A percentile compares a stretch with the other conserved stretches of the same genome.
These are phyloP conservation scores for Chaetothyriales sp. DNA, from an alignment of 2,329 filamentous ascomycete species.

Conservation along the genomic window DNA sequence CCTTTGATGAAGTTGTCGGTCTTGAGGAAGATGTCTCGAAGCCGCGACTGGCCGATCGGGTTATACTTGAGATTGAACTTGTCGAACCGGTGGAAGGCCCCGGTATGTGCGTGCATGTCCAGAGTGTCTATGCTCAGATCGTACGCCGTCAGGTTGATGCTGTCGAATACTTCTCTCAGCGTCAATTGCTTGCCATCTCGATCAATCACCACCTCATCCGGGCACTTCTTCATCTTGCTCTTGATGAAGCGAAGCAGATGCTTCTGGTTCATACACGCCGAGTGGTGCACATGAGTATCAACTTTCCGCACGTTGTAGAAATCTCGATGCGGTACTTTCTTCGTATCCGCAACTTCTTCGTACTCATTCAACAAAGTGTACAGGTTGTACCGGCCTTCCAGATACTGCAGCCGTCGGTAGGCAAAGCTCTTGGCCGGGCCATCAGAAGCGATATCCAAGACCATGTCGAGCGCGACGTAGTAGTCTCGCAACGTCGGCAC, in stretches of 20 bases:
- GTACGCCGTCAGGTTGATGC: constrained; percentile 92
- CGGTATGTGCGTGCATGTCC: constrained; percentile 97
- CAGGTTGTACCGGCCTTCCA: constrained; percentile 94
- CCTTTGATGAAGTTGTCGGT: constrained; percentile 97
- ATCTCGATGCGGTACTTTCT: constrained; percentile 91
- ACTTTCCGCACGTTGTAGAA: constrained; percentile 99
- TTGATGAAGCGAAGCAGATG: constrained; percentile 97
- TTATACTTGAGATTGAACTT: constrained; percentile 99
- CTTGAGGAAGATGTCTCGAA: constrained; percentile 96
- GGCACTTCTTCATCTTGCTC: constrained; percentile 98
- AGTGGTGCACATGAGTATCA: constrained; percentile 97
- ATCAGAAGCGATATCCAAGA: constrained; percentile 81
- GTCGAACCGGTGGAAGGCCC: constrained; percentile 96
- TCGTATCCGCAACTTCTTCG: constrained; percentile 93
- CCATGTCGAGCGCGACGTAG: constrained; percentile 82
- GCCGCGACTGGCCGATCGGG: constrained; percentile 81
- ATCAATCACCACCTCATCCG: constrained; percentile 82
- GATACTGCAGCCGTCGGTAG: constrained; percentile 81
- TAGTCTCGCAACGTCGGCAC: constrained; percentile 92
- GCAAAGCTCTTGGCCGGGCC: constrained; percentile 95
- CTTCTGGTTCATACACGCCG: constrained; percentile 99
- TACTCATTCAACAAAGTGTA: constrained; percentile 91
- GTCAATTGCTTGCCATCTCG: constrained; percentile 87
- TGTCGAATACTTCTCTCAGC: constrained; percentile 83
- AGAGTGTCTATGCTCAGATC: constrained; percentile 95